Evolutionary conservation across 805 yeast genomes (phyloP), one percentile per base, ranked within the genome.

Genomic region (Candida ascalaphidarum): DNA sequence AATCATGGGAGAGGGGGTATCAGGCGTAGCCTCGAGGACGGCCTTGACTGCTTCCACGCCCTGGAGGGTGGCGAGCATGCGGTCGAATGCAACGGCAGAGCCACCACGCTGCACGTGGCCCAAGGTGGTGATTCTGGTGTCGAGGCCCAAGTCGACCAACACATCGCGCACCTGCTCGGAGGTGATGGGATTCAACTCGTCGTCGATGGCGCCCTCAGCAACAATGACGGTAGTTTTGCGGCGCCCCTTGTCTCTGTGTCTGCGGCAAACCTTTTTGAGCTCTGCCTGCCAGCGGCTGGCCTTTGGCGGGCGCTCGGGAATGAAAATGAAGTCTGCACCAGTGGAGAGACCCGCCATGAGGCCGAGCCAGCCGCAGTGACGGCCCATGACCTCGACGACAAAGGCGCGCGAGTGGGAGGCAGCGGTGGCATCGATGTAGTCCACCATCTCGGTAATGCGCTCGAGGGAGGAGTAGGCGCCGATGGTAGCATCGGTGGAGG

Each of bases 301-400:
- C 24, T 66, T 61, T 7, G 86, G 77, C 5, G 92, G 89, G 41
- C 73, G 71, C 53, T 81, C 94, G 11, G 94, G 94, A 38, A 81
- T 80, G 44, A 81, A 73, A 26, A 81, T 77, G 44, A 71, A 81
- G 52, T 81, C 94, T 3, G 94, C 89, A 38, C 86, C 74, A 11
- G 85, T 75, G 10, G 85, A 71, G 34, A 81, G 65, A 39, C 92
- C 94, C 11, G 89, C 77, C 81, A 80, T 74, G 36, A 81, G 59
- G 1, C 82, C 89, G 37, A 81, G 65, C 94, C 94, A 81, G 37
- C 94, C 94, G 62, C 94, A 81, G 52, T 81, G 86, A 55, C 94
- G 68, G 35, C 94, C 94, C 94, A 81, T 81, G 12, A 81, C 94
- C 58, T 81, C 94, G 23, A 81, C 76, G 22, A 81, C 83, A 46